A percentile compares a stretch with the other conserved stretches of the same genome.
Evolutionary conservation across 2,329 filamentous ascomycete species (phyloP).

Genomic region (Graphilbum sp.): DNA sequence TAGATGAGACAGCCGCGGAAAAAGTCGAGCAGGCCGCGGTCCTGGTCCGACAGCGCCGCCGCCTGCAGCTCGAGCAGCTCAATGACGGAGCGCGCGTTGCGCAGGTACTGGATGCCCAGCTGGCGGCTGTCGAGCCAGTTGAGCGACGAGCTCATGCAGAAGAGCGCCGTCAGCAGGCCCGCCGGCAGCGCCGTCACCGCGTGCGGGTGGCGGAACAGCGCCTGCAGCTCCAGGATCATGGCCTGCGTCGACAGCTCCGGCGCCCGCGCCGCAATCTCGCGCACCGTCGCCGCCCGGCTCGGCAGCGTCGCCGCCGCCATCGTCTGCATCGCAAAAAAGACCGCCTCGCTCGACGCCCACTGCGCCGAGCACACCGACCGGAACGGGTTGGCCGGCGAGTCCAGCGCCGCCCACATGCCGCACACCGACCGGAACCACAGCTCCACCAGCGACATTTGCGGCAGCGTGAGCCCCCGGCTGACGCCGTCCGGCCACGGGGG

Average conservation of each 20-base stretch:
- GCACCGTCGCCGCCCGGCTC: constrained; percentile 19
- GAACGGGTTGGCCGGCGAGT: constrained; percentile 22
- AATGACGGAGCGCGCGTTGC: constrained; percentile 12
- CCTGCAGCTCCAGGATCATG: constrained; percentile 18
- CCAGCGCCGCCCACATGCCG: constrained; percentile 23
- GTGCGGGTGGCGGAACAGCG: constrained; percentile 10
- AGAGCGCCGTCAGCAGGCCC: constrained; percentile 20
- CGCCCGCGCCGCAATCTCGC: constrained; percentile 17
- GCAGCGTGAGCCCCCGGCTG: constrained; percentile 1
- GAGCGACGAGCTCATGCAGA: constrained; percentile 23
- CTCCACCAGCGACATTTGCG: constrained; percentile 16
- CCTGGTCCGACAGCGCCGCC: constrained; percentile 6
- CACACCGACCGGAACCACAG: constrained; percentile 25
- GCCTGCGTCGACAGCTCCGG: constrained; percentile 18
- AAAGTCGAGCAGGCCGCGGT: constrained; percentile 17
- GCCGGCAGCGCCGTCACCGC: constrained; percentile 13
- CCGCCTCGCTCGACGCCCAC: constrained; percentile 20
- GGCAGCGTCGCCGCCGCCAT: constrained; percentile 24
- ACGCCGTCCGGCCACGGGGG: not conserved
- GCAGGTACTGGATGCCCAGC: constrained; percentile 10
- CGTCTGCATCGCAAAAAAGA: constrained; percentile 22
- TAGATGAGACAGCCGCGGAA: constrained; percentile 23
- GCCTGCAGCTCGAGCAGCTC: constrained; percentile 5
- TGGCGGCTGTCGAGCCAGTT: constrained; percentile 22
- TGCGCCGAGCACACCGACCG: constrained; percentile 20